Percentiles rank a stretch among this genome's conserved stretches.
Conservation (phyloP, 2,329 filamentous ascomycete genomes). For the Trichothecium roseum region DNA sequence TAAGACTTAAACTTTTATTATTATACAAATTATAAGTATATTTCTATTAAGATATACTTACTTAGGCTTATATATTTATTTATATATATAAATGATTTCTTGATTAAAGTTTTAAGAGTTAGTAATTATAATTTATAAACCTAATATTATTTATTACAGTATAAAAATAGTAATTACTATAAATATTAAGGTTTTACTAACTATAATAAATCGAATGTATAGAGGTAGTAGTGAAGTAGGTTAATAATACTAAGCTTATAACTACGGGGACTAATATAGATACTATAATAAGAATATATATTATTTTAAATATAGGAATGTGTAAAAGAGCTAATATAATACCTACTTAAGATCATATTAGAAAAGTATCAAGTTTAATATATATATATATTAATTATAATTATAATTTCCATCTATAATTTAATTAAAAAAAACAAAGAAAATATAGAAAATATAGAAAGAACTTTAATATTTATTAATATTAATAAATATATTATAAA, state of each 20-base stretch:
- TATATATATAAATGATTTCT: too few species aligned
- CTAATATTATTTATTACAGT: neutral
- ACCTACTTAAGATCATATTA: slow-evolving; percentile 2
- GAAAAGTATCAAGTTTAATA: slow-evolving; percentile 1
- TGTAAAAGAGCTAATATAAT: too few species aligned
- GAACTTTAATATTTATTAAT: neutral
- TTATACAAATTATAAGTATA: neutral
- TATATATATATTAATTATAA: slow-evolving; percentile 1
- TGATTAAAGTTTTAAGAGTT: too few species aligned
- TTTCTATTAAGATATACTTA: too few species aligned
- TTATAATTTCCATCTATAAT: neutral
- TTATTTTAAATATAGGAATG: slow-evolving; percentile 1
- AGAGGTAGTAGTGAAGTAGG: neutral
- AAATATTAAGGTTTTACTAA: slow-evolving; percentile 1
- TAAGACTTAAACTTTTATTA: neutral
- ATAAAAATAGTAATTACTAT: neutral
- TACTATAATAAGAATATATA: neutral
- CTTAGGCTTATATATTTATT: neutral
- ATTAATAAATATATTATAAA: neutral
- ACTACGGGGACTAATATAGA: neutral
- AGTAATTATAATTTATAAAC: neutral
- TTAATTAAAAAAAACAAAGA: too few species aligned
- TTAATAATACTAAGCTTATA: neutral
- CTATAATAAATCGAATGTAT: neutral
- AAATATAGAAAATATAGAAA: neutral